These are phyloP conservation scores for Meripilus lineatus DNA, from an alignment of 1,284 basidiomycete genomes.

Conservation along the genomic window DNA sequence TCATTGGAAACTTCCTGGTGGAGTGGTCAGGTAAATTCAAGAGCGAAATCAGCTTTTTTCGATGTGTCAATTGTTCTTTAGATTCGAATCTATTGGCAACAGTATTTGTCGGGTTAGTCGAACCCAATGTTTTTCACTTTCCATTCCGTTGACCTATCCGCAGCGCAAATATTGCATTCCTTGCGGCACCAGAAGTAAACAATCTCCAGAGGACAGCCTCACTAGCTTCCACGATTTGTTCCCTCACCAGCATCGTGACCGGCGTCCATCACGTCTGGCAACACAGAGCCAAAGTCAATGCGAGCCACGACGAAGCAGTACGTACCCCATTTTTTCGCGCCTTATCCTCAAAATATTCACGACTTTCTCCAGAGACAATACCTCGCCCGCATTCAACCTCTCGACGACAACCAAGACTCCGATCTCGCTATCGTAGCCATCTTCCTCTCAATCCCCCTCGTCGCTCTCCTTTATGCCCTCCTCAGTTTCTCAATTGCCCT, in stretches of 20 bases:
- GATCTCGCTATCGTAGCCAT: conserved; percentile 7
- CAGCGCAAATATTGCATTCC: conserved; percentile 13
- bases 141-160: no score
- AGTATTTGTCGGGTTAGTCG: conserved; percentile 15
- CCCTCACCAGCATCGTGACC: conserved; percentile 5
- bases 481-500: conserved; percentile 9
- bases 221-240: conserved; percentile 4
- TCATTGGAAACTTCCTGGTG: conserved; percentile 12
- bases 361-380: conserved; percentile 5
- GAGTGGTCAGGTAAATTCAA: conserved; percentile 15
- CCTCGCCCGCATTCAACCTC: conserved; percentile 6
- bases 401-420: conserved; percentile 3
- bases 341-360: not conserved
- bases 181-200: conserved; percentile 9
- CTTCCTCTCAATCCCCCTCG: conserved; percentile 9
- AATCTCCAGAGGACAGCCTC: conserved; percentile 8
- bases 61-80: no score
- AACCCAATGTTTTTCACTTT: no score
- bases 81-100: conserved; percentile 14
- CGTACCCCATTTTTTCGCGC: not conserved
- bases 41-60: no score
- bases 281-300: conserved; percentile 8
- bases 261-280: conserved; percentile 8
- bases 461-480: conserved; percentile 10
- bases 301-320: conserved; percentile 7